Evolutionary conservation across 2,329 filamentous ascomycete species (phyloP).

Genomic region (Mycogone perniciosa): DNA sequence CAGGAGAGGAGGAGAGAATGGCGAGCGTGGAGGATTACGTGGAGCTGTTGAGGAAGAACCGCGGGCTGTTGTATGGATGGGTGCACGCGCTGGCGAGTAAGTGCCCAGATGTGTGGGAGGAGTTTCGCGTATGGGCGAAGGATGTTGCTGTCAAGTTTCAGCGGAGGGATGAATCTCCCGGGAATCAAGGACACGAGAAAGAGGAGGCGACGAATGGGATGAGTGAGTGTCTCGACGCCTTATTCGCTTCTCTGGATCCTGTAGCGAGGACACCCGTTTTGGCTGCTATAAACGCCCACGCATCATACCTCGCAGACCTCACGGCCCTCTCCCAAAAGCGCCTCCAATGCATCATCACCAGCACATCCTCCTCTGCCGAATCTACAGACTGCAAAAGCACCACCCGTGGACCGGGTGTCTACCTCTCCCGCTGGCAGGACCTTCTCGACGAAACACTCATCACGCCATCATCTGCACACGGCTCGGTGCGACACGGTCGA

Average conservation of each 20-base stretch:
- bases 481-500: slow-evolving; percentile 46
- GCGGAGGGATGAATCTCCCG: slow-evolving; percentile 31
- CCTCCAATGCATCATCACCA: slow-evolving; percentile 50
- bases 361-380: slow-evolving; percentile 19
- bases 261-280: slow-evolving; percentile 41
- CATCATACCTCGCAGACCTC: slow-evolving; percentile 51
- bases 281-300: slow-evolving; percentile 52
- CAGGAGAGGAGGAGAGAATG: slow-evolving; percentile 24
- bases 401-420: slow-evolving; percentile 61
- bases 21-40: slow-evolving; percentile 70
- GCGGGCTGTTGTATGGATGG: slow-evolving; percentile 59
- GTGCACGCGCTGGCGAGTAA: slow-evolving; percentile 63
- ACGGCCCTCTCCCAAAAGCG: slow-evolving; percentile 46
- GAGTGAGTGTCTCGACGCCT: slow-evolving; percentile 31
- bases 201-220: slow-evolving; percentile 27
- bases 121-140: slow-evolving; percentile 56
- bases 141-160: slow-evolving; percentile 52
- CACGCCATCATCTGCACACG: slow-evolving; percentile 44
- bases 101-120: slow-evolving; percentile 57
- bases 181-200: slow-evolving; percentile 13
- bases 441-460: slow-evolving; percentile 64
- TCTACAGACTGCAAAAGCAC: slow-evolving; percentile 23
- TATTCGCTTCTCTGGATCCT: slow-evolving; percentile 41
- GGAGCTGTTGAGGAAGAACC: slow-evolving; percentile 57
- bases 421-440: slow-evolving; percentile 65